A percentile compares a stretch with the other conserved stretches of the same genome.
These are phyloP conservation scores for Daldinia decipiens DNA, from an alignment of 495 filamentous ascomycete species.

Conservation along the genomic window DNA sequence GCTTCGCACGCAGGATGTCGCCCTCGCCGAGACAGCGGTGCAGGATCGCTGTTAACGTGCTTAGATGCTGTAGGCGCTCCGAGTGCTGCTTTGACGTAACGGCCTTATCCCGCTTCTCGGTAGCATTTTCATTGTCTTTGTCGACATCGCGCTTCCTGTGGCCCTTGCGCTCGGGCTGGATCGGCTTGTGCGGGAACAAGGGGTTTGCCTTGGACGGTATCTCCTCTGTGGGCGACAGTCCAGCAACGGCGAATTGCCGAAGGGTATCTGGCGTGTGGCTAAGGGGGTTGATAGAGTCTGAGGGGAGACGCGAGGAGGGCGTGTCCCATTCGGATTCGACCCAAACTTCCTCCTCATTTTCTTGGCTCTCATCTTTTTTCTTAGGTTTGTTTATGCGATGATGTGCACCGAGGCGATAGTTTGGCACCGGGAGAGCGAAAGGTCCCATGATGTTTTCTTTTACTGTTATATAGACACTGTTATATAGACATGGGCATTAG, in stretches of 20 bases:
- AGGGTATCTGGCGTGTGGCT: conserved; percentile 56
- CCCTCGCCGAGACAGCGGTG: conserved; percentile 53
- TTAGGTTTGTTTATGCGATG: conserved; percentile 19
- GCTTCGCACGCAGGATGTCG: conserved; percentile 51
- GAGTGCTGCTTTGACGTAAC: conserved; percentile 27
- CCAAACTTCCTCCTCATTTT: not conserved
- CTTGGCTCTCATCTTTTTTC: conserved; percentile 8
- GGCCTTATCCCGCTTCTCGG: not conserved
- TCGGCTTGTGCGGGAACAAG: conserved; percentile 56
- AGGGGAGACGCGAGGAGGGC: conserved; percentile 38
- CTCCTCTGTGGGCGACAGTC: conserved; percentile 48
- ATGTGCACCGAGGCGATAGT: conserved; percentile 43
- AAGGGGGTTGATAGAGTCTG: conserved; percentile 57
- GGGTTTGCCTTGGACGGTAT: conserved; percentile 51
- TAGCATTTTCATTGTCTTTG: conserved; percentile 1
- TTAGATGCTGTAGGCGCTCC: conserved; percentile 44
- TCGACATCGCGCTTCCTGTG: conserved; percentile 14
- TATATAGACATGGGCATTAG: not conserved
- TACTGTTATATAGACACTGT: not conserved
- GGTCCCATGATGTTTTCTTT: conserved; percentile 29
- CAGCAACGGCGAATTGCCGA: conserved; percentile 53
- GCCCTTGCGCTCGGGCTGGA: conserved; percentile 24
- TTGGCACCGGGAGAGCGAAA: conserved; percentile 43
- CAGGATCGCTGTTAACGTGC: conserved; percentile 47
- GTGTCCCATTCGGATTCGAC: conserved; percentile 18